A percentile compares a stretch with the other conserved stretches of the same genome.
Conservation (phyloP, 441 rosid species). For the Gossypium lobatum region DNA sequence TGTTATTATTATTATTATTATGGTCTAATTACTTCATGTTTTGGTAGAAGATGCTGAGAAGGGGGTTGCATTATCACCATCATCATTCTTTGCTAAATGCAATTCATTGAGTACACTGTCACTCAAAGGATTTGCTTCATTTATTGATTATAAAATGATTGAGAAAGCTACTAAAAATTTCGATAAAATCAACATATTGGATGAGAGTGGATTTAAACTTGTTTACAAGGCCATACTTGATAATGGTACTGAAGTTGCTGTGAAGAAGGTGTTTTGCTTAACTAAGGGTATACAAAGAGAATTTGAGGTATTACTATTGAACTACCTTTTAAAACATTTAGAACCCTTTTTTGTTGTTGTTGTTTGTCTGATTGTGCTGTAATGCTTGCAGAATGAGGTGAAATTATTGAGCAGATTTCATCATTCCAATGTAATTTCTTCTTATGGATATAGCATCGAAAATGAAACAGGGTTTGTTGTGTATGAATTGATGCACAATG, state of each 20-base stretch:
- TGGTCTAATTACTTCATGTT: neutral
- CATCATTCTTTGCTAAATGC: neutral
- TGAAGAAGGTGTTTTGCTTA: conserved; percentile 67
- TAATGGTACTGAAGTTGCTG: conserved; percentile 49
- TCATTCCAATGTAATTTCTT: conserved; percentile 72
- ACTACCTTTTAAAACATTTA: neutral
- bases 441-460: conserved; percentile 50
- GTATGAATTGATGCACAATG: conserved; percentile 81
- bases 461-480: conserved; percentile 51
- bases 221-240: conserved; percentile 67
- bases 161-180: conserved; percentile 63
- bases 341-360: neutral
- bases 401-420: conserved; percentile 58
- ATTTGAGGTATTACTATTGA: conserved; percentile 47
- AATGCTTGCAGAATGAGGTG: conserved; percentile 68
- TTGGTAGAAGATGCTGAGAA: neutral
- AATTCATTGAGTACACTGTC: neutral
- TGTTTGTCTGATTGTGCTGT: conserved; percentile 8
- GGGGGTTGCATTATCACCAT: neutral
- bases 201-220: conserved; percentile 73
- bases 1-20: neutral
- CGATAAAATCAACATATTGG: conserved; percentile 56
- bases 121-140: conserved; percentile 18
- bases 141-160: conserved; percentile 54
- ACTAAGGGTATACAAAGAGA: conserved; percentile 54